These are phyloP conservation scores for Cladobotryum mycophilum DNA, from an alignment of 2,329 filamentous ascomycete species.

Conservation along the genomic window DNA sequence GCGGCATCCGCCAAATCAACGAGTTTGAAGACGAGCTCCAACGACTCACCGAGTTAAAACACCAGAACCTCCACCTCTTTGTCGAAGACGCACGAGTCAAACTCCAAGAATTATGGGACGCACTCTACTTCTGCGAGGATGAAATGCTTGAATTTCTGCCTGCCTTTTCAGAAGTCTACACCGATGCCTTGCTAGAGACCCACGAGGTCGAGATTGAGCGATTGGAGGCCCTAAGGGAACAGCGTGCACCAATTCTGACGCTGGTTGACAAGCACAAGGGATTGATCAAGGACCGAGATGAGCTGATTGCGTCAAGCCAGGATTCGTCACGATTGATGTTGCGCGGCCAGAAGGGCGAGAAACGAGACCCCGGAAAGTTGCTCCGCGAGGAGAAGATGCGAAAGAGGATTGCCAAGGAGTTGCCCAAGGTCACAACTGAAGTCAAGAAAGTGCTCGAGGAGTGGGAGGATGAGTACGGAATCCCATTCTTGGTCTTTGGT, in stretches of 20 bases:
- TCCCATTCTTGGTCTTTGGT: conserved; percentile 88
- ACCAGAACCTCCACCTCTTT: conserved; percentile 90
- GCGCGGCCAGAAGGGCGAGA: conserved; percentile 87
- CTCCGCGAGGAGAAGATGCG: conserved; percentile 97
- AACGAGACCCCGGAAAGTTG: conserved; percentile 87
- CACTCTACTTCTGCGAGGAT: conserved; percentile 89
- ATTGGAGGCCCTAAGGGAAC: conserved; percentile 74
- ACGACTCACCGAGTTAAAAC: conserved; percentile 84
- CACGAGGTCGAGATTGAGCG: conserved; percentile 87
- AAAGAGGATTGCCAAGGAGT: conserved; percentile 91
- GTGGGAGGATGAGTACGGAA: conserved; percentile 92
- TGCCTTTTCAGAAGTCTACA: conserved; percentile 94
- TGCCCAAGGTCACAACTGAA: conserved; percentile 86
- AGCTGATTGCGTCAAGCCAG: conserved; percentile 83
- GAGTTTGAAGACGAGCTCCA: conserved; percentile 90
- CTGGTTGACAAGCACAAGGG: conserved; percentile 78
- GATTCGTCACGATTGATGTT: conserved; percentile 91
- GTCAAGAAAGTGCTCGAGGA: conserved; percentile 71
- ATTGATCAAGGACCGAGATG: conserved; percentile 78
- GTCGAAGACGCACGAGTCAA: conserved; percentile 89
- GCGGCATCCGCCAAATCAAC: conserved; percentile 85
- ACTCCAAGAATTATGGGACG: conserved; percentile 92
- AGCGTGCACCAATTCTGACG: conserved; percentile 76
- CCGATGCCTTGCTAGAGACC: conserved; percentile 87
- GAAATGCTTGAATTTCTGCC: conserved; percentile 98